Conservation (phyloP, 768 basidiomycete genomes). For the Mycena kentingensis region DNA sequence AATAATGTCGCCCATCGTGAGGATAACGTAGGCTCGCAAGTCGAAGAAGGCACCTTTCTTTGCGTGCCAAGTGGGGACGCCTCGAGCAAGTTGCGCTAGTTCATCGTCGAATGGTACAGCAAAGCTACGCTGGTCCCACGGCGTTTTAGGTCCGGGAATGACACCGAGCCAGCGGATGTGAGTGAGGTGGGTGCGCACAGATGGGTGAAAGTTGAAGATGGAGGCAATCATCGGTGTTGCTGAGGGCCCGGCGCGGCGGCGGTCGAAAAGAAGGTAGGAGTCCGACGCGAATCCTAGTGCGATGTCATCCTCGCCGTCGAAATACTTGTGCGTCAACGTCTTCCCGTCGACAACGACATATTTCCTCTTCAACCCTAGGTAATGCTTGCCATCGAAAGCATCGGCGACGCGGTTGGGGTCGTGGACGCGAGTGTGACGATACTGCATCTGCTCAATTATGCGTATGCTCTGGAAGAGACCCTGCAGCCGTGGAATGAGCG, state of each 20-base stretch:
- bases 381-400: no score
- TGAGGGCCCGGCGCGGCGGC: conserved; percentile 20
- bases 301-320: conserved; percentile 38
- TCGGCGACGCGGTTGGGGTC: no score
- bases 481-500: no score
- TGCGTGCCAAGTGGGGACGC: conserved; percentile 34
- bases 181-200: conserved; percentile 32
- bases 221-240: conserved; percentile 36
- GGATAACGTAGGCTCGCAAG: conserved; percentile 4
- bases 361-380: no score
- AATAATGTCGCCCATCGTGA: conserved; percentile 5
- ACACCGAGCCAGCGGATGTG: conserved; percentile 40
- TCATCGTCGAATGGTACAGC: conserved; percentile 39
- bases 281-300: conserved; percentile 42
- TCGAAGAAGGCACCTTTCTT: background rate
- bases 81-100: conserved; percentile 30
- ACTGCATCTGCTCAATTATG: no score
- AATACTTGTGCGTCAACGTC: conserved; percentile 29
- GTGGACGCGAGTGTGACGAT: no score
- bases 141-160: conserved; percentile 44
- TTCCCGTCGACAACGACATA: conserved; percentile 27
- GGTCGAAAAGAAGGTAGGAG: conserved; percentile 37
- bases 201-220: conserved; percentile 41
- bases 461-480: no score
- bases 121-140: conserved; percentile 42